Evolutionary conservation across 1,139 yeast species (phyloP).

Genomic region (Hansenula sp.): DNA sequence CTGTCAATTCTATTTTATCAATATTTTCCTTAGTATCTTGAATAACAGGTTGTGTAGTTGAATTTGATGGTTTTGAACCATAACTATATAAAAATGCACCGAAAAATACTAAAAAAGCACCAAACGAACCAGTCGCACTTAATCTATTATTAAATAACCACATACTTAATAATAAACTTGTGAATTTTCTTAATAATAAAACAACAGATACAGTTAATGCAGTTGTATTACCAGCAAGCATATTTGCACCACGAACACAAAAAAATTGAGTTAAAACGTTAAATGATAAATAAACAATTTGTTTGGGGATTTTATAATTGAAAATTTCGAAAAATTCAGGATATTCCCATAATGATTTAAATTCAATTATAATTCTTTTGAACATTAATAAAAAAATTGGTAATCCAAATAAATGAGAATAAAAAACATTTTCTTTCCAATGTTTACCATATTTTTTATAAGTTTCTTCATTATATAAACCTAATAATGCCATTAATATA

Average conservation of each 20-base stretch:
- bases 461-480: conserved; percentile 50
- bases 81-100: conserved; percentile 49
- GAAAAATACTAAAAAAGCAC: conserved; percentile 44
- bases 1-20: conserved; percentile 1
- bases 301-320: conserved; percentile 15
- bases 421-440: conserved; percentile 66
- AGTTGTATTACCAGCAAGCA: conserved; percentile 49
- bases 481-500: conserved; percentile 47
- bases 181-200: conserved; percentile 54
- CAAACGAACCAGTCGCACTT: conserved; percentile 35
- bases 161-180: conserved; percentile 52
- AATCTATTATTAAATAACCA: conserved; percentile 43
- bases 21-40: conserved; percentile 11
- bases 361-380: conserved; percentile 14
- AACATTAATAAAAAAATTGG: conserved; percentile 43
- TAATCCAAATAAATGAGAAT: conserved; percentile 52
- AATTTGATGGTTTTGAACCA: conserved; percentile 11
- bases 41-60: not conserved
- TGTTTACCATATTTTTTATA: conserved; percentile 47
- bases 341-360: conserved; percentile 15
- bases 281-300: conserved; percentile 27
- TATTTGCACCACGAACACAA: conserved; percentile 66
- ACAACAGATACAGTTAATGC: conserved; percentile 62
- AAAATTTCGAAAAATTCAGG: conserved; percentile 15
- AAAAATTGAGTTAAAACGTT: conserved; percentile 60